phyloP scores from a whole-genome alignment of 768 basidiomycete genomes.

The Panus rudis region DNA sequence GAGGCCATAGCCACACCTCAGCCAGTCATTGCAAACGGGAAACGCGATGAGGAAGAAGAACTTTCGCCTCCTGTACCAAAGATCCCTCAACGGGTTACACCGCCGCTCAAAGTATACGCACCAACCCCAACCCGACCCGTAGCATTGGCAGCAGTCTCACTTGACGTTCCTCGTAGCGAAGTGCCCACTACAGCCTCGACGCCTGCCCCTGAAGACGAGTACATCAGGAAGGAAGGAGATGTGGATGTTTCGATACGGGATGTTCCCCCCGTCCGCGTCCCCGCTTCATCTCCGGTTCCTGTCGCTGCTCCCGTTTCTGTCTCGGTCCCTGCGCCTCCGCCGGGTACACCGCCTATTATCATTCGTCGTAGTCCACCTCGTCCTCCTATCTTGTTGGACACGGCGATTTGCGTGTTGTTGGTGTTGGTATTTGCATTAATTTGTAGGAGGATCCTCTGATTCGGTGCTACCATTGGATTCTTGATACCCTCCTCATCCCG shows the following conservation, averaged over 20 bases:
- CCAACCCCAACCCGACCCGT: background rate
- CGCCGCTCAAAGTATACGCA: background rate
- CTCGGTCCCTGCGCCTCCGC: slow-evolving; percentile 1
- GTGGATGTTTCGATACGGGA: no score
- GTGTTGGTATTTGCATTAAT: slow-evolving; percentile 63
- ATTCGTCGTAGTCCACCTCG: slow-evolving; percentile 13
- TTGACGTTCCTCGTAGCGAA: background rate
- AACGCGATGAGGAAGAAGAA: background rate
- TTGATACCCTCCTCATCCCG: no score
- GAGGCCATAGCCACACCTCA: background rate
- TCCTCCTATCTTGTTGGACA: slow-evolving; percentile 65
- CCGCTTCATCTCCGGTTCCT: no score
- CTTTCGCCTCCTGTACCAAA: background rate
- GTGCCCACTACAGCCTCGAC: background rate
- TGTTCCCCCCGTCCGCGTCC: no score
- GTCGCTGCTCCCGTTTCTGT: background rate
- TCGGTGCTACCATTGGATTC: background rate
- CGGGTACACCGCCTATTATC: slow-evolving; percentile 1
- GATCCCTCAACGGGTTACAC: background rate
- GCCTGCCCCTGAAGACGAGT: no score
- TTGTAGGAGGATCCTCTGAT: slow-evolving; percentile 47
- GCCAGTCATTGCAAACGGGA: background rate
- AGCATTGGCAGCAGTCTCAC: no score
- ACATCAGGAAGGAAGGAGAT: no score
- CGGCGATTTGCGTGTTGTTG: slow-evolving; percentile 65